phyloP scores from a whole-genome alignment of 1,284 basidiomycete species.

The Pisolithus thermaeus region DNA sequence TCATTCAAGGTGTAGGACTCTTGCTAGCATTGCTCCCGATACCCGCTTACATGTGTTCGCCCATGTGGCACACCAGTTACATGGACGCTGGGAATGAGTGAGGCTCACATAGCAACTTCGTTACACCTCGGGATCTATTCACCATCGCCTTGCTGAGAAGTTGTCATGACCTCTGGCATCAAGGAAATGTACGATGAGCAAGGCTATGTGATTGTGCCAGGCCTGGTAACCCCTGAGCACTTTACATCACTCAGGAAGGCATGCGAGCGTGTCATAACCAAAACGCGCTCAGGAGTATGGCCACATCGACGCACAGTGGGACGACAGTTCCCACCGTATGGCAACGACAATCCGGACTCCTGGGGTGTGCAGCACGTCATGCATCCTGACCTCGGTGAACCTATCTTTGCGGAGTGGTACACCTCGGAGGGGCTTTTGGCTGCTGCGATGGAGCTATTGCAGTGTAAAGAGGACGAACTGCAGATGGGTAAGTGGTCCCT shows the following conservation, averaged over 20 bases:
- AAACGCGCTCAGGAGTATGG: conserved; percentile 64
- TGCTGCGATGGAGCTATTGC: conserved; percentile 47
- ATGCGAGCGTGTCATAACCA: conserved; percentile 45
- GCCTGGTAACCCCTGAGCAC: conserved; percentile 45
- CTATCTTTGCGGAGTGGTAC: conserved; percentile 63
- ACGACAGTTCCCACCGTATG: conserved; percentile 78
- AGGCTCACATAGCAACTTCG: too few relatives aligned
- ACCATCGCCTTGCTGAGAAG: too few relatives aligned
- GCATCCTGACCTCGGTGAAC: conserved; percentile 65
- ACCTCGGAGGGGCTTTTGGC: conserved; percentile 50
- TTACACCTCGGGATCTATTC: too few relatives aligned
- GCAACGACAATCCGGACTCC: conserved; percentile 52
- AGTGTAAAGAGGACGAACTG: conserved; percentile 48
- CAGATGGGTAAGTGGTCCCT: conserved; percentile 59
- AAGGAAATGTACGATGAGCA: conserved; percentile 47
- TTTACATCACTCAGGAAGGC: conserved; percentile 44
- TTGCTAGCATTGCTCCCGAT: too few relatives aligned
- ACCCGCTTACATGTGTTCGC: neutral
- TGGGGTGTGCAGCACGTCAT: conserved; percentile 82
- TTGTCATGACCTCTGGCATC: conserved; percentile 24
- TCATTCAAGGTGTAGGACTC: too few relatives aligned
- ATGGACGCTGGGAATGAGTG: neutral
- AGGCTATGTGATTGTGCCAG: conserved; percentile 69
- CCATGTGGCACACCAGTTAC: neutral
- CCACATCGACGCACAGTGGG: conserved; percentile 68